These are phyloP conservation scores for Wickerhamomyces canadensis DNA, from an alignment of 805 yeast species.

Conservation along the genomic window DNA sequence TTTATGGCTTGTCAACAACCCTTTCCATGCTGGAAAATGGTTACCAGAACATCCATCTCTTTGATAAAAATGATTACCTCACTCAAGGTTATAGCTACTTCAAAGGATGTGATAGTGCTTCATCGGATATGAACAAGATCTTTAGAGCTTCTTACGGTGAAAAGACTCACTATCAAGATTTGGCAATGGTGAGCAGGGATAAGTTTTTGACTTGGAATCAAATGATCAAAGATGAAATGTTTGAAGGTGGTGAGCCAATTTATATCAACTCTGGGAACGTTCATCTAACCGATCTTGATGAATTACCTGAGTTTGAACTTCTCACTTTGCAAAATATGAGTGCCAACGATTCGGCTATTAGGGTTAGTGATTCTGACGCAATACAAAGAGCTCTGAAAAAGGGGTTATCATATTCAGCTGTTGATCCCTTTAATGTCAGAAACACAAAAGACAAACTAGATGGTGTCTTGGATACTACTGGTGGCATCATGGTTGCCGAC, in stretches of 20 bases:
- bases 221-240: constrained; percentile 17
- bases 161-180: constrained; percentile 28
- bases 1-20: constrained; percentile 47
- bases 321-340: constrained; percentile 18
- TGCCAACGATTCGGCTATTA: constrained; percentile 9
- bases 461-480: constrained; percentile 25
- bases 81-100: constrained; percentile 26
- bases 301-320: constrained; percentile 19
- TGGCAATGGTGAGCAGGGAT: constrained; percentile 19
- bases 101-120: constrained; percentile 35
- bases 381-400: constrained; percentile 14
- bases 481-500: constrained; percentile 28
- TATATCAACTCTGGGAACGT: constrained; percentile 22
- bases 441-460: constrained; percentile 12
- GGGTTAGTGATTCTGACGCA: constrained; percentile 19
- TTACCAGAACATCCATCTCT: constrained; percentile 30
- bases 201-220: constrained; percentile 22
- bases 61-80: constrained; percentile 31
- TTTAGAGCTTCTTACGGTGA: constrained; percentile 34
- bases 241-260: constrained; percentile 22
- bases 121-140: constrained; percentile 35
- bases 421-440: constrained; percentile 18
- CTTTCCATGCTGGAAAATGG: constrained; percentile 34
- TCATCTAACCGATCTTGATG: constrained; percentile 18
- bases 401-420: constrained; percentile 14